phyloP scores from a whole-genome alignment of 352 stramenopile species.

The Pythium monospermum region DNA sequence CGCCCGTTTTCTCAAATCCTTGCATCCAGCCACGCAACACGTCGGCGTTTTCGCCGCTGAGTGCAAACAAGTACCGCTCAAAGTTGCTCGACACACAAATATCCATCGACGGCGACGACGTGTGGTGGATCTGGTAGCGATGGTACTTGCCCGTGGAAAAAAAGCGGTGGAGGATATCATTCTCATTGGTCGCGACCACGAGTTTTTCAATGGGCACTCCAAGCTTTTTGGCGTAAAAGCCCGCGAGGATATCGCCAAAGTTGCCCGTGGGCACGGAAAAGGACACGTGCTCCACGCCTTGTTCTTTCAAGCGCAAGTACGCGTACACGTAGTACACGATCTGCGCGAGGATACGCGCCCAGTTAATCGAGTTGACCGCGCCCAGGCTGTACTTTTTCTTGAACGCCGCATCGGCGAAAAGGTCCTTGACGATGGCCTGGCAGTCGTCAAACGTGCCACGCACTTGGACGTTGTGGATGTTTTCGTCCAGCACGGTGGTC shows the following conservation, averaged over 20 bases:
- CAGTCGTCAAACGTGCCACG: slow-evolving; percentile 98
- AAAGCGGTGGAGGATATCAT: slow-evolving; percentile 98
- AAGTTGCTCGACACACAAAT: slow-evolving; percentile 99
- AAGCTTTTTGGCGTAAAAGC: slow-evolving; percentile 94
- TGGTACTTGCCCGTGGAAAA: slow-evolving; percentile 97
- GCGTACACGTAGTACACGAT: slow-evolving; percentile 99
- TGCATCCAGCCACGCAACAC: slow-evolving; percentile 92
- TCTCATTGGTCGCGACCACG: slow-evolving; percentile 99
- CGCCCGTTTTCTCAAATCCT: slow-evolving; percentile 91
- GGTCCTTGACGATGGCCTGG: slow-evolving; percentile 98
- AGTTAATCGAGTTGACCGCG: slow-evolving; percentile 99
- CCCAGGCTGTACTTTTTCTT: slow-evolving; percentile 91
- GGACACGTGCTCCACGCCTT: slow-evolving; percentile 66
- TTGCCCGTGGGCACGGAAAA: slow-evolving; percentile 99
- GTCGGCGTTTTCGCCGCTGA: slow-evolving; percentile 91
- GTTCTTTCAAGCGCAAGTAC: slow-evolving; percentile 88
- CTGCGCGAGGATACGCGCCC: slow-evolving; percentile 97
- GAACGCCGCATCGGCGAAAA: slow-evolving; percentile 94
- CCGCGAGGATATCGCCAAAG: slow-evolving; percentile 98
- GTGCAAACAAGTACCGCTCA: slow-evolving; percentile 97
- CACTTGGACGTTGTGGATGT: slow-evolving; percentile 96
- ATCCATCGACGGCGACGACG: slow-evolving; percentile 97
- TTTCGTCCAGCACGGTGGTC: slow-evolving; percentile 96
- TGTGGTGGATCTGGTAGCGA: slow-evolving; percentile 88
- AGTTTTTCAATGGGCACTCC: slow-evolving; percentile 95